Conservation (phyloP, 177 flowering plant species). For the Telopea speciosissima region DNA sequence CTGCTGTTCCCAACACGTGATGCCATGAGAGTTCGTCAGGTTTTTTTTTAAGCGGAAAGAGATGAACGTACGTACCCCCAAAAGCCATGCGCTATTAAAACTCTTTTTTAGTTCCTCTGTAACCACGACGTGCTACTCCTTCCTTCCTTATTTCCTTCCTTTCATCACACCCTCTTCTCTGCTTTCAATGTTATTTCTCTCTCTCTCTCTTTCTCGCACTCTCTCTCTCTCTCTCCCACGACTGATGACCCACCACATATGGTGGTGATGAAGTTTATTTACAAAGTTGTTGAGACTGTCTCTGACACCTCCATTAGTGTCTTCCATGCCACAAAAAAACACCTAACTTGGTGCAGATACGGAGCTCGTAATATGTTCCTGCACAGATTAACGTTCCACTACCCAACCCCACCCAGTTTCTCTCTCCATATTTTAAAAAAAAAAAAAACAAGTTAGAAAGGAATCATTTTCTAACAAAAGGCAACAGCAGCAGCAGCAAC, state of each 20-base stretch:
- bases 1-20: background rate
- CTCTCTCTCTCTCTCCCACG: too few relatives aligned
- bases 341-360: constrained; percentile 12
- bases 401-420: constrained; percentile 8
- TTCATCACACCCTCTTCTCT: background rate
- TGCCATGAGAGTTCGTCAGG: background rate
- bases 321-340: constrained; percentile 26
- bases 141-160: too few relatives aligned
- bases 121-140: constrained; percentile 12
- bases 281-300: background rate
- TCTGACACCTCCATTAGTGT: constrained; percentile 22
- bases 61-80: background rate
- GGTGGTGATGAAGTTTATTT: background rate
- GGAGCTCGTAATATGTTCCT: constrained; percentile 21
- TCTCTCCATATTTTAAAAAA: background rate
- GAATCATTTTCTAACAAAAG: background rate
- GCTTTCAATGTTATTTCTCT: constrained; percentile 5
- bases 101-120: constrained; percentile 30
- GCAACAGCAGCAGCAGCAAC: background rate
- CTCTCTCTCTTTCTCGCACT: background rate
- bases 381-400: background rate
- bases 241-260: too few relatives aligned
- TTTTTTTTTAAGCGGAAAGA: background rate
- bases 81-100: constrained; percentile 4
- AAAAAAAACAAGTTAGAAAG: background rate